Evolutionary conservation across 148 eudicot species (phyloP), one percentile per base, ranked within the genome.

Genomic region (Rhododendron ferrugineum): DNA sequence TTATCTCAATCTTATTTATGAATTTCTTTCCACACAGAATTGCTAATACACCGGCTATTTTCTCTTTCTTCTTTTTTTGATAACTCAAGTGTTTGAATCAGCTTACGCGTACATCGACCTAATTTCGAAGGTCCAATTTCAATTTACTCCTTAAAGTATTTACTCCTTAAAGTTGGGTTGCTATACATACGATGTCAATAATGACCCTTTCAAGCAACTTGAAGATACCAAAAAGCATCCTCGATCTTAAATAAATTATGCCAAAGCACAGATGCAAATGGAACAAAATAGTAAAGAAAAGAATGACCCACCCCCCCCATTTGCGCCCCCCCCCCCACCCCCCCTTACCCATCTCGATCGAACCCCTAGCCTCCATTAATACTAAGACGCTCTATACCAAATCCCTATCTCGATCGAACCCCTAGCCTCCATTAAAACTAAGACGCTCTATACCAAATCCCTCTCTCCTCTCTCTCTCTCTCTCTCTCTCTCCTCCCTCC

Each of bases 311-410:
- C 89, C 58, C 26, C 60, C 81, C 47, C n/a, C 14, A 58, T 68
- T 68, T 47, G 8, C 75, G n/a, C n/a, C n/a, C n/a, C n/a, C n/a
- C n/a, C n/a, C n/a, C n/a, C n/a, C n/a, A n/a, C n/a, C n/a, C 62
- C 64, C 82, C 40, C 2, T 54, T 36, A 34, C 46, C 66, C 73
- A 36, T 78, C 88, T 86, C 32, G 78, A 66, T 83, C 32, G 42
- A 66, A 78, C 79, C 58, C 77, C 83, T n/a, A n/a, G n/a, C n/a
- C n/a, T 75, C 62, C 54, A 80, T 80, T 80, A 72, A 85, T 70
- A 52, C 26, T 30, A 26, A 22, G 22, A 7, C 30, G 16, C 80
- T 78, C 34, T 50, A n/a, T n/a, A 34, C 32, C 36, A 34, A 80
- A 40, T 50, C 23, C 46, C 66, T 58, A 36, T 78, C 88, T 86